These are phyloP conservation scores for Colletotrichum chlorophyti DNA, from an alignment of 2,329 filamentous ascomycete genomes.

Conservation along the genomic window DNA sequence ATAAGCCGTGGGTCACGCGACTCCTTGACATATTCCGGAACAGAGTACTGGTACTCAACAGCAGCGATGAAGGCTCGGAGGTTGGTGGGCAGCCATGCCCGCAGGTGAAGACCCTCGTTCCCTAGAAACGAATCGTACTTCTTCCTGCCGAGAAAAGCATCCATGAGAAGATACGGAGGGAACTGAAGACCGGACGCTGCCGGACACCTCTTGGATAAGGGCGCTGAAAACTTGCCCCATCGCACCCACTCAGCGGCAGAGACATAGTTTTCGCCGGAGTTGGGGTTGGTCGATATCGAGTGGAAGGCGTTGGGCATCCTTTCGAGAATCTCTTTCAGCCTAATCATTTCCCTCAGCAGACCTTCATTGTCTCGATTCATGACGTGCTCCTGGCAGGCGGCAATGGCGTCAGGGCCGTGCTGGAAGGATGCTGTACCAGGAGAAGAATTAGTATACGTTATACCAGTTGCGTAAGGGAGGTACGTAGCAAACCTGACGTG, in stretches of 20 bases:
- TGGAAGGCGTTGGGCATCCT: constrained; percentile 61
- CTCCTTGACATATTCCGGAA: constrained; percentile 59
- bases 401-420: constrained; percentile 57
- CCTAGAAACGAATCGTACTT: constrained; percentile 60
- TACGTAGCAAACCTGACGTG: constrained; percentile 44
- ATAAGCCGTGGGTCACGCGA: constrained; percentile 57
- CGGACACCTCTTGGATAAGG: constrained; percentile 56
- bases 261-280: constrained; percentile 57
- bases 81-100: constrained; percentile 61
- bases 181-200: constrained; percentile 60
- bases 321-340: constrained; percentile 59
- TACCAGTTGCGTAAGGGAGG: too few species aligned
- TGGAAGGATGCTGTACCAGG: constrained; percentile 52
- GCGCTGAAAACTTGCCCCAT: constrained; percentile 58
- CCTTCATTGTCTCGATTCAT: constrained; percentile 59
- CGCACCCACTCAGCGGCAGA: constrained; percentile 56
- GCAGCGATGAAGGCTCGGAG: constrained; percentile 61
- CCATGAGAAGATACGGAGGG: constrained; percentile 60
- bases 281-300: constrained; percentile 59
- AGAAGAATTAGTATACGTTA: not conserved
- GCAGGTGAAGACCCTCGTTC: constrained; percentile 56
- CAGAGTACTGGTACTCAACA: constrained; percentile 59
- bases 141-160: constrained; percentile 59
- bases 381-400: constrained; percentile 59
- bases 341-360: constrained; percentile 56